Evolutionary conservation across 208 protist species (phyloP).

Genomic region (Strigomonas oncopelti): DNA sequence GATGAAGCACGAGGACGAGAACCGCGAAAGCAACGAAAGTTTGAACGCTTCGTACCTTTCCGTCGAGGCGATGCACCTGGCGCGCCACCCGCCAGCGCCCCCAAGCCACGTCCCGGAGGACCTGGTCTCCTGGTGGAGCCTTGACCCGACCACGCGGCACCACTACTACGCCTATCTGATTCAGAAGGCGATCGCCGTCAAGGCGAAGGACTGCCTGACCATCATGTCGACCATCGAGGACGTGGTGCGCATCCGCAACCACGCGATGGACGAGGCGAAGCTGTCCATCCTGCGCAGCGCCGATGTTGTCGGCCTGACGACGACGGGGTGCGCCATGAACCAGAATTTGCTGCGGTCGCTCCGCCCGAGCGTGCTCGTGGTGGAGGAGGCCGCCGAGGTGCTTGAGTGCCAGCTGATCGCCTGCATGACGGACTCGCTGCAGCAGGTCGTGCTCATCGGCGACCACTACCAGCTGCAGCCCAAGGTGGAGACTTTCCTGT

Average conservation of each 20-base stretch:
- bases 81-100: constrained; percentile 40
- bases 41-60: constrained; percentile 75
- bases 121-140: constrained; percentile 81
- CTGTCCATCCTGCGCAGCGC: constrained; percentile 72
- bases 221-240: constrained; percentile 77
- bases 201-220: constrained; percentile 66
- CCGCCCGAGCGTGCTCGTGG: constrained; percentile 81
- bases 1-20: constrained; percentile 83
- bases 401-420: constrained; percentile 90
- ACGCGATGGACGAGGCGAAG: constrained; percentile 79
- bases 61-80: constrained; percentile 60
- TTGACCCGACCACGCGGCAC: constrained; percentile 64
- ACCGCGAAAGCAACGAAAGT: constrained; percentile 59
- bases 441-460: constrained; percentile 89
- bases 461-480: constrained; percentile 92
- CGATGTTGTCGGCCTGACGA: constrained; percentile 92
- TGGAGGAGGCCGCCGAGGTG: constrained; percentile 93
- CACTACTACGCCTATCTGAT: constrained; percentile 87
- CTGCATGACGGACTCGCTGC: constrained; percentile 87
- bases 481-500: constrained; percentile 87
- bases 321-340: constrained; percentile 90
- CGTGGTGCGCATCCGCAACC: constrained; percentile 68
- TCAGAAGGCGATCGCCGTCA: constrained; percentile 57
- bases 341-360: constrained; percentile 83
- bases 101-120: constrained; percentile 62